Evolutionary conservation across 805 yeast species (phyloP).

Genomic region (Metschnikowia kofuensis): DNA sequence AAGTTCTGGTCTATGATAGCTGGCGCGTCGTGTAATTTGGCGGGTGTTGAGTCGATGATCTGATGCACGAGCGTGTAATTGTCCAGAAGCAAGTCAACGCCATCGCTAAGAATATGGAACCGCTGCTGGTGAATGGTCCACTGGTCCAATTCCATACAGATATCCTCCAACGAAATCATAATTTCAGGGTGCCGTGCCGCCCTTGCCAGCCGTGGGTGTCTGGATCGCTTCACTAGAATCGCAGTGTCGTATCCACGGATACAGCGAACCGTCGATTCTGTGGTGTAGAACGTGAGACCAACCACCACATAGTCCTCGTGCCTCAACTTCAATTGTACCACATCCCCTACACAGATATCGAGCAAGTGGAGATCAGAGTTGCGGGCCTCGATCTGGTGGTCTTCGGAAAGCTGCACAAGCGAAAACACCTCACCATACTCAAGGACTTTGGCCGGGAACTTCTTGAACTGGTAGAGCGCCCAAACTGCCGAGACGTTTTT

Average conservation of each 20-base stretch:
- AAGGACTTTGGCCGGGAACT: slow-evolving; percentile 48
- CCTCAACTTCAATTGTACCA: slow-evolving; percentile 34
- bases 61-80: slow-evolving; percentile 8
- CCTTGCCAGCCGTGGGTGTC: slow-evolving; percentile 2
- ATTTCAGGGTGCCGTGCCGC: slow-evolving; percentile 8
- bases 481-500: slow-evolving; percentile 41
- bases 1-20: neutral
- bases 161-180: slow-evolving; percentile 27
- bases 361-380: slow-evolving; percentile 42
- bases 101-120: slow-evolving; percentile 22
- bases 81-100: slow-evolving; percentile 20
- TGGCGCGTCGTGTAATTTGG: neutral
- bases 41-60: neutral
- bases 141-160: slow-evolving; percentile 39
- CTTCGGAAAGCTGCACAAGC: slow-evolving; percentile 38
- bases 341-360: slow-evolving; percentile 59
- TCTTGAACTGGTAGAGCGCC: slow-evolving; percentile 48
- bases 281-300: slow-evolving; percentile 36
- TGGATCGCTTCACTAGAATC: slow-evolving; percentile 26
- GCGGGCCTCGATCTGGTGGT: slow-evolving; percentile 22
- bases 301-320: slow-evolving; percentile 39
- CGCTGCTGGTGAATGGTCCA: slow-evolving; percentile 39
- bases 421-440: slow-evolving; percentile 27
- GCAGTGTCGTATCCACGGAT: slow-evolving; percentile 60
- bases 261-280: slow-evolving; percentile 39